phyloP scores from a whole-genome alignment of 768 basidiomycete species.

The Collybiopsis confluens region DNA sequence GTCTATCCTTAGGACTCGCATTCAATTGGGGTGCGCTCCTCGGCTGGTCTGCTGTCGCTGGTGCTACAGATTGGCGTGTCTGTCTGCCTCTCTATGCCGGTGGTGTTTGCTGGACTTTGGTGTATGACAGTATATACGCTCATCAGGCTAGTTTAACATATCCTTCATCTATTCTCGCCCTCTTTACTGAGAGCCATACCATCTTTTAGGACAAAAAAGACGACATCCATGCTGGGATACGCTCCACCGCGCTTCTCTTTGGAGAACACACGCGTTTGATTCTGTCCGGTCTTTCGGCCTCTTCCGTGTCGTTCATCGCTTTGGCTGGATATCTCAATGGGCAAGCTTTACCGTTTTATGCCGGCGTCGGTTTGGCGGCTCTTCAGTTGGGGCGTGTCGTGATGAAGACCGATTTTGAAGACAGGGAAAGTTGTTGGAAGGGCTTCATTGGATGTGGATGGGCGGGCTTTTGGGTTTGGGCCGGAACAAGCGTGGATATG shows the following conservation, averaged over 20 bases:
- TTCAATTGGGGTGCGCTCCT: slow-evolving; percentile 98
- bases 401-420: slow-evolving; percentile 69
- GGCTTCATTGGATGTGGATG: slow-evolving; percentile 87
- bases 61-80: slow-evolving; percentile 73
- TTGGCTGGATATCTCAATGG: slow-evolving; percentile 78
- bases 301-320: slow-evolving; percentile 69
- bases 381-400: slow-evolving; percentile 78
- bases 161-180: not conserved
- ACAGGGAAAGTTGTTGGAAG: slow-evolving; percentile 79
- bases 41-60: slow-evolving; percentile 93
- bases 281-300: slow-evolving; percentile 66
- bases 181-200: not conserved
- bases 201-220: slow-evolving; percentile 78
- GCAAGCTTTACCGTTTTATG: slow-evolving; percentile 74
- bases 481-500: slow-evolving; percentile 75
- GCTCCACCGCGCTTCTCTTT: slow-evolving; percentile 92
- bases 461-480: slow-evolving; percentile 86
- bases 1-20: slow-evolving; percentile 60
- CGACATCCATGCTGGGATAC: slow-evolving; percentile 84
- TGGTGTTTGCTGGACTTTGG: slow-evolving; percentile 88
- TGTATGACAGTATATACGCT: slow-evolving; percentile 97
- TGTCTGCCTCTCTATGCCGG: slow-evolving; percentile 88
- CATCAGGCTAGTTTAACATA: slow-evolving; percentile 77
- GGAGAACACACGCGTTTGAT: slow-evolving; percentile 72
- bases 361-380: slow-evolving; percentile 69